A percentile compares a stretch with the other conserved stretches of the same genome.
Evolutionary conservation across 306 rosid species (phyloP).

Genomic region (Dryas drummondii): DNA sequence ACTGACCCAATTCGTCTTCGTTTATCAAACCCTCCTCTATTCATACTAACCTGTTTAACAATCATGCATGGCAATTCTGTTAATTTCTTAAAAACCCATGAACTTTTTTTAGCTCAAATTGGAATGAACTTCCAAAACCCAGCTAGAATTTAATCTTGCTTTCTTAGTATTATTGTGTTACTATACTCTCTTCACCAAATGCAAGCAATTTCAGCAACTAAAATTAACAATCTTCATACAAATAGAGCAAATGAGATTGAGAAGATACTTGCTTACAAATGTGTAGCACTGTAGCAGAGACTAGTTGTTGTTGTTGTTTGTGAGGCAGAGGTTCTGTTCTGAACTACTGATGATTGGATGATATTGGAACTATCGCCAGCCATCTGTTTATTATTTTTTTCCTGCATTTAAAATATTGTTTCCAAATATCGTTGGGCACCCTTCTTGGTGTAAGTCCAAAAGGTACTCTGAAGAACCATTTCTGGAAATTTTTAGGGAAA

Average conservation of each 20-base stretch:
- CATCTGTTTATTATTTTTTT: constrained; percentile 27
- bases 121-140: no score
- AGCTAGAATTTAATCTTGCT: no score
- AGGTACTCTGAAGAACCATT: background rate
- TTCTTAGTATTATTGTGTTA: no score
- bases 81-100: no score
- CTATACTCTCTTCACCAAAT: no score
- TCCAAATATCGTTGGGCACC: constrained; percentile 33
- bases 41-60: no score
- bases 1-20: constrained; percentile 44
- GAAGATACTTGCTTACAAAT: constrained; percentile 18
- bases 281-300: background rate
- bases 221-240: no score
- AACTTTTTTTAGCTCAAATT: no score
- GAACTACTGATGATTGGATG: constrained; percentile 39
- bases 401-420: constrained; percentile 5
- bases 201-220: constrained; percentile 41
- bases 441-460: background rate
- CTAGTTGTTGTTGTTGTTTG: background rate
- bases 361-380: constrained; percentile 52
- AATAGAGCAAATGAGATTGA: no score
- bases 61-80: no score
- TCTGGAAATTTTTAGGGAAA: no score
- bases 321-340: constrained; percentile 2
- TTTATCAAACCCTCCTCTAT: no score